Evolutionary conservation across 2,329 filamentous ascomycete species (phyloP).

Genomic region (Apiospora marii): DNA sequence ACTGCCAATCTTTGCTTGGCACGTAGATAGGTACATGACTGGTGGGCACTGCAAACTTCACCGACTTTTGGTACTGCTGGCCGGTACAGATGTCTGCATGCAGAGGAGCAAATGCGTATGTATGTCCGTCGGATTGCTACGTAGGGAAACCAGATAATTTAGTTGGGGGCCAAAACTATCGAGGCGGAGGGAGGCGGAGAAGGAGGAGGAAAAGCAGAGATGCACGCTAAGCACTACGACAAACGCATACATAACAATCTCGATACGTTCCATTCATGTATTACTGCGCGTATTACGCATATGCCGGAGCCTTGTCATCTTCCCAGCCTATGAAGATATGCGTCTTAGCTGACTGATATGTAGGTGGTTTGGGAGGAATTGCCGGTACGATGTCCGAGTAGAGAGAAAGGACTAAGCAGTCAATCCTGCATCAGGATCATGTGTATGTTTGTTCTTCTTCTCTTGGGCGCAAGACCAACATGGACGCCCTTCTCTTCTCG

Average conservation of each 20-base stretch:
- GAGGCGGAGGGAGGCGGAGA: not conserved
- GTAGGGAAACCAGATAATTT: not conserved
- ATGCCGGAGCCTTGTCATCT: not conserved
- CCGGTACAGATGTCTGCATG: not conserved
- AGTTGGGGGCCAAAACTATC: conserved; percentile 9
- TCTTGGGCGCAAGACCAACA: no score
- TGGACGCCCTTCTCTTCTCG: no score
- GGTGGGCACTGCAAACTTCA: no score
- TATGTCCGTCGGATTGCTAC: not conserved
- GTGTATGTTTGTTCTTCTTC: no score
- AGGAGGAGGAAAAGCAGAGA: not conserved
- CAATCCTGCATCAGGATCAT: no score
- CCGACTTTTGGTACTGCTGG: no score
- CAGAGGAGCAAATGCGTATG: not conserved
- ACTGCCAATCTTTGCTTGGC: no score
- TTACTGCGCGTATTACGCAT: not conserved
- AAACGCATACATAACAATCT: not conserved
- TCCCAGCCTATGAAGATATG: not conserved
- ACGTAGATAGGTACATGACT: no score
- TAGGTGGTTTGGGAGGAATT: not conserved
- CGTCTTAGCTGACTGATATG: not conserved
- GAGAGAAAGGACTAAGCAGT: no score
- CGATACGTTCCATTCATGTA: not conserved
- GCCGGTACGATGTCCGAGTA: no score
- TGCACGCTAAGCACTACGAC: not conserved